Conservation (phyloP, 345 rosid species). For the Sisymbrium irio region DNA sequence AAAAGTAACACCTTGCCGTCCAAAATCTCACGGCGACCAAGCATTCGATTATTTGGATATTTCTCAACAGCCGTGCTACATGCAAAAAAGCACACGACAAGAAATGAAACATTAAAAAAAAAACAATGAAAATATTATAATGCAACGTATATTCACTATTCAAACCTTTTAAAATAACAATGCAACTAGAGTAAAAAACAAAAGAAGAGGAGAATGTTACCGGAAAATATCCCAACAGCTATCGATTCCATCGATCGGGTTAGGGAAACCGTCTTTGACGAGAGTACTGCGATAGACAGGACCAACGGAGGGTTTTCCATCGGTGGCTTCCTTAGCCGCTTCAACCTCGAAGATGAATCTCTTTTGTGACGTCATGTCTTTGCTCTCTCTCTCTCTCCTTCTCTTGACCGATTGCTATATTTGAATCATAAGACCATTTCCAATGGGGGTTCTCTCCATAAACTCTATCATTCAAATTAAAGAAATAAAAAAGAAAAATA, state of each 20-base stretch:
- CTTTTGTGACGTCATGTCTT: conserved; percentile 37
- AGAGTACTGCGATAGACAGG: conserved; percentile 80
- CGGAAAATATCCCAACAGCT: conserved; percentile 97
- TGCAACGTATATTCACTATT: neutral
- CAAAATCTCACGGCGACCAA: conserved; percentile 65
- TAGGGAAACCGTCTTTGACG: conserved; percentile 79
- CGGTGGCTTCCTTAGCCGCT: conserved; percentile 56
- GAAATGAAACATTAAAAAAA: neutral
- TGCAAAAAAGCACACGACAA: neutral
- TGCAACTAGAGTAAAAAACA: neutral
- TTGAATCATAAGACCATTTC: neutral
- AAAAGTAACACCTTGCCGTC: conserved; percentile 53
- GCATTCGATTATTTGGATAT: conserved; percentile 67
- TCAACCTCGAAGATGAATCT: conserved; percentile 71
- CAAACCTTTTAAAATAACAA: neutral
- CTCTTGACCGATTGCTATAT: neutral
- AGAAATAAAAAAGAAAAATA: too few species aligned
- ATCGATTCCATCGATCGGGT: conserved; percentile 65
- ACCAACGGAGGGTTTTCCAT: conserved; percentile 75
- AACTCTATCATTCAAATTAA: too few species aligned
- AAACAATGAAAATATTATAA: neutral
- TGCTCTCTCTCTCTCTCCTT: neutral
- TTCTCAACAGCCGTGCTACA: conserved; percentile 69
- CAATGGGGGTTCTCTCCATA: too few species aligned
- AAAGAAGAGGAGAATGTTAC: conserved; percentile 34